Evolutionary conservation across 257 asterid species (phyloP).

Genomic region (Cinchona pubescens): DNA sequence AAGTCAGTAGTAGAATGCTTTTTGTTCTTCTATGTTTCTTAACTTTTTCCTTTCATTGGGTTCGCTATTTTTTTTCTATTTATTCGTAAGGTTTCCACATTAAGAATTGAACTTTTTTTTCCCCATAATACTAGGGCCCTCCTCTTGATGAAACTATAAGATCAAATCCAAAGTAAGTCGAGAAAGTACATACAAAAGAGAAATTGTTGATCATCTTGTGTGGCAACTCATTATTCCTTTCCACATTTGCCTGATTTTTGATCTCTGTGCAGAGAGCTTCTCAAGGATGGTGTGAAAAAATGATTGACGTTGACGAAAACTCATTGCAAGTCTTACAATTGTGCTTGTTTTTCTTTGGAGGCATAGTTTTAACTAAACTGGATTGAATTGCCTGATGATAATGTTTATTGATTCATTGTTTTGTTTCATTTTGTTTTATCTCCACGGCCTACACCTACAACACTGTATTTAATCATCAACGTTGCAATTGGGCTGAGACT

Average conservation of each 20-base stretch:
- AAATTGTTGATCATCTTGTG: not conserved
- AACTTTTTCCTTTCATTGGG: not conserved
- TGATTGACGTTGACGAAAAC: conserved; percentile 71
- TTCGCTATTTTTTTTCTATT: not conserved
- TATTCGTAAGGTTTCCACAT: not conserved
- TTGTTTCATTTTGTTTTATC: conserved; percentile 89
- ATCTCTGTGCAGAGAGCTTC: conserved; percentile 70
- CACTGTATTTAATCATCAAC: conserved; percentile 76
- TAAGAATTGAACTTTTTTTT: not conserved
- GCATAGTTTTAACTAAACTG: not conserved
- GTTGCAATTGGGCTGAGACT: conserved; percentile 70
- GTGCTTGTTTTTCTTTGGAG: conserved; percentile 3
- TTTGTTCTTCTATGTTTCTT: not conserved
- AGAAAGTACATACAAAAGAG: not conserved
- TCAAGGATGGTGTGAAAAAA: conserved; percentile 96
- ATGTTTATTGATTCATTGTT: conserved; percentile 24
- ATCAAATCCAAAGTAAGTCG: not conserved
- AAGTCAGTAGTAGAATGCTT: not conserved
- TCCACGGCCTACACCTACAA: conserved; percentile 88
- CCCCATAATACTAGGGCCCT: not conserved
- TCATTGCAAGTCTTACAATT: conserved; percentile 51
- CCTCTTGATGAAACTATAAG: not conserved
- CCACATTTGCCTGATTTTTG: not conserved
- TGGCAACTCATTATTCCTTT: not conserved
- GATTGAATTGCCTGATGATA: not conserved